Evolutionary conservation across 306 rosid genomes (phyloP), one percentile per base, ranked within the genome.

Genomic region (Psophocarpus tetragonolobus): DNA sequence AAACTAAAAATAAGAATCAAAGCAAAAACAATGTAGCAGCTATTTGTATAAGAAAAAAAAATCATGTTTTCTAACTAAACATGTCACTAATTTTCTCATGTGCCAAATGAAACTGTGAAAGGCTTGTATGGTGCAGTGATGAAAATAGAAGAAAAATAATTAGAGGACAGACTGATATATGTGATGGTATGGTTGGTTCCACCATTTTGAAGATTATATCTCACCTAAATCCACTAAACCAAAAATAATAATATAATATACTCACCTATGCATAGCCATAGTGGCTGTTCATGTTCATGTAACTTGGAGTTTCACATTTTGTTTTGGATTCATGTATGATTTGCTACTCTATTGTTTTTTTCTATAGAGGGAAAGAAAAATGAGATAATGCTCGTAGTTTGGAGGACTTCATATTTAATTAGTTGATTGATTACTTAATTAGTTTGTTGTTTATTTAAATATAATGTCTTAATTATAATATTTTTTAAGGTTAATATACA

Each of bases 261-360:
- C n/a, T n/a, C n/a, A 44, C 50, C 14, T 24, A 50, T 20, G 44
- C 57, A 38, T 39, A 66, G 51, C 44, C 64, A 45, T 30, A 41
- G 24, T 63, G 54, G 53, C 53, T 64, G 71, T 75, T 54, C 38
- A 63, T 64, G 71, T 75, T 54, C 38, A 11, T 76, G 61, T 56
- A 30, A 60, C 71, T 36, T 15, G 20, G 44, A 45, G 26, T 63
- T 44, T 50, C 14, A 42, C 72, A 20, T 72, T 17, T 73, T 17
- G 15, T 61, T 61, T 24, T 18, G 44, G 41, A 33, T 14, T 70
- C 20, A 6, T 77, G 76, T 21, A 18, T 20, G 50, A 44, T 54
- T 41, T 78, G 82, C 36, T 68, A 68, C 68, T 78, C 58, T 45
- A 4, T 0, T 35, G 45, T 67, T 66, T 5, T 65, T 51, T 51